Percentiles rank a stretch among this genome's conserved stretches.
phyloP scores from a whole-genome alignment of 2,329 filamentous ascomycete species.

The Didymella glomerata region DNA sequence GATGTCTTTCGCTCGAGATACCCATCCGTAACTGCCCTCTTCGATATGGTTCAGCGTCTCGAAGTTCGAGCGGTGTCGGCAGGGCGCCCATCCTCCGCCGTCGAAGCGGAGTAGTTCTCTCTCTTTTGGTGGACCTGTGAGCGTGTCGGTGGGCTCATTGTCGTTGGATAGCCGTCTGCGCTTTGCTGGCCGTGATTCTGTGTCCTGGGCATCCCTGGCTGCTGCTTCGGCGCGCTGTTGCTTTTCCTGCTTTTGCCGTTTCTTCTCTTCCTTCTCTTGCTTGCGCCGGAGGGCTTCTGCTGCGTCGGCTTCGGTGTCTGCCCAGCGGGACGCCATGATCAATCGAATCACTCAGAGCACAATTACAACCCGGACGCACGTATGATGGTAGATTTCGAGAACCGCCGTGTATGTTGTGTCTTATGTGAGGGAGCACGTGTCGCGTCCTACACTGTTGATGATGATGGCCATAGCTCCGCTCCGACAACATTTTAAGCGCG shows the following conservation, averaged over 20 bases:
- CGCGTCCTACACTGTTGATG: conserved; percentile 1
- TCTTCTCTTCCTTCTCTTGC: conserved; percentile 88
- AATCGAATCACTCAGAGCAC: too few relatives aligned
- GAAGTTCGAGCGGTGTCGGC: conserved; percentile 84
- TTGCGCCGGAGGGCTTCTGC: conserved; percentile 76
- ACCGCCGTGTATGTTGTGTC: not conserved
- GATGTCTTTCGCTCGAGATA: conserved; percentile 81
- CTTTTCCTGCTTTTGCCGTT: conserved; percentile 82
- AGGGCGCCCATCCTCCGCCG: conserved; percentile 71
- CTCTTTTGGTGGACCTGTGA: conserved; percentile 37
- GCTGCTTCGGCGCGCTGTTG: conserved; percentile 71
- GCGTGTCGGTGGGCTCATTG: conserved; percentile 30
- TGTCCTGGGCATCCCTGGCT: conserved; percentile 38
- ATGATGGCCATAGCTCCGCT: conserved; percentile 47
- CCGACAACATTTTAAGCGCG: conserved; percentile 39
- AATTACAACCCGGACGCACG: not conserved
- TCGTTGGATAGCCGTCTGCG: conserved; percentile 67
- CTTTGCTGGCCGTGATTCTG: conserved; percentile 61
- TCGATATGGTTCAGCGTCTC: conserved; percentile 96
- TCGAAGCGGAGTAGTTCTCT: conserved; percentile 75
- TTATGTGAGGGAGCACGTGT: conserved; percentile 1
- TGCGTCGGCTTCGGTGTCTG: conserved; percentile 81
- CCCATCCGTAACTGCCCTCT: conserved; percentile 95
- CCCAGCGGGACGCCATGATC: conserved; percentile 78
- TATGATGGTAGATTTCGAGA: not conserved